Evolutionary conservation across 208 protist species (phyloP), one percentile per base, ranked within the genome.

Genomic region (Leishmania major): DNA sequence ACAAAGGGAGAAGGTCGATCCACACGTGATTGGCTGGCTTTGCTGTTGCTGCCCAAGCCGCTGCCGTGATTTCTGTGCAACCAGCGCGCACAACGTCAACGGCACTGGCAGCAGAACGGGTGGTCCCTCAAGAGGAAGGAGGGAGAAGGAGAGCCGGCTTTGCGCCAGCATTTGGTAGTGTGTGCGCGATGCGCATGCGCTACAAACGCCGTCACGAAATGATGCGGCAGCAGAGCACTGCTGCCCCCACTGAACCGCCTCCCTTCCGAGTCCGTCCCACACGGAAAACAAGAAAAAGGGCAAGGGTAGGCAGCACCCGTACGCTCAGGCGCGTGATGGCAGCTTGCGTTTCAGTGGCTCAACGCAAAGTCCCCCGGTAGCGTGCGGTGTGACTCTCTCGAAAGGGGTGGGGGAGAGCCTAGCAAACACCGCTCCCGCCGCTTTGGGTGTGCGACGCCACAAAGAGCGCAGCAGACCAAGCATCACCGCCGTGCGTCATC

Each of bases 401-500:
- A 22, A 3, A 72, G 37, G 22, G 7, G 25, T 7, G 45, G 70
- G 28, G n/a, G 28, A 19, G 45, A 49, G 11, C 17, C 73, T 62
- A 77, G 51, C 53, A 7, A 45, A 59, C 17, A n/a, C 31, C 49
- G 47, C 15, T 3, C 19, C 51, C n/a, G 15, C 45, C 19, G 51
- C 51, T 43, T 15, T 35, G 6, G 5, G 51, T 59, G 13, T 67
- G 64, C n/a, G 64, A 53, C 11, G 22, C 62, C 57, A 83, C 7
- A 35, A 62, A 40, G 17, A 86, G 62, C 5, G 74, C 74, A 31
- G 83, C 74, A 40, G 83, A 78, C 83, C 83, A 86, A 5, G 83
- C 83, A 67, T 86, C 83, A 35, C 83, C 83, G 57, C 83, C 83
- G 40, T 73, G 45, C 1, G 83, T 86, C 57, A 83, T 25, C 55